Conservation (phyloP, 208 protist species). For the Leishmania mexicana region DNA sequence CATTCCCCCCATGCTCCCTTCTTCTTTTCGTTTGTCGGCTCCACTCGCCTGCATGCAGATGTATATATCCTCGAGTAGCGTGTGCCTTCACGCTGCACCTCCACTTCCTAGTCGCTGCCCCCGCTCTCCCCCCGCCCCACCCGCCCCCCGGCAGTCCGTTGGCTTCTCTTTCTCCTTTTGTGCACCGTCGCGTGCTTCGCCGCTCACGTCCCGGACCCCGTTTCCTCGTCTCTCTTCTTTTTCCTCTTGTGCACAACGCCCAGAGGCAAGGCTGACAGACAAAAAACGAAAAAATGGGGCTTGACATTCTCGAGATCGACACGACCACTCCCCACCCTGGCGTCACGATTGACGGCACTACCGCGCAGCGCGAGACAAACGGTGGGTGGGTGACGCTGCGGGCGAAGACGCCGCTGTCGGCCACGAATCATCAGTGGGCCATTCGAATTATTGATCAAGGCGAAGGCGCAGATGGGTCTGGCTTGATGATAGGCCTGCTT, state of each 20-base stretch:
- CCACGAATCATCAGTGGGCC: constrained; percentile 86
- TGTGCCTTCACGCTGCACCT: background rate
- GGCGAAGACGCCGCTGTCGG: constrained; percentile 59
- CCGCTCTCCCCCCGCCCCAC: background rate
- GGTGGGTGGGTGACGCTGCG: constrained; percentile 92
- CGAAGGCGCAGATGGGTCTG: constrained; percentile 86
- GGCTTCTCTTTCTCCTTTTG: constrained; percentile 1
- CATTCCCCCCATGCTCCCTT: background rate
- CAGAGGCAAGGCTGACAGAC: background rate
- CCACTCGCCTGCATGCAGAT: background rate
- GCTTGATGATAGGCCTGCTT: constrained; percentile 90
- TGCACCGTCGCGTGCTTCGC: background rate
- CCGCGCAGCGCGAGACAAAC: constrained; percentile 84
- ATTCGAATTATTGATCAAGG: constrained; percentile 89
- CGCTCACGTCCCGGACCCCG: background rate
- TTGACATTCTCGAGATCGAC: constrained; percentile 88
- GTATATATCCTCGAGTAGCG: background rate
- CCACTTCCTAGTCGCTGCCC: background rate
- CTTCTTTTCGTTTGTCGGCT: background rate
- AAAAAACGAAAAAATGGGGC: constrained; percentile 48
- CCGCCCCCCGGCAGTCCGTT: background rate
- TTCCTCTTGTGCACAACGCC: background rate
- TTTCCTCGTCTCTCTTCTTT: background rate
- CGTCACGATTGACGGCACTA: constrained; percentile 69
- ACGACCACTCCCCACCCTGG: constrained; percentile 79